phyloP scores from a whole-genome alignment of 192 early-diverging fungal genomes.

The Physocladia obscura region DNA sequence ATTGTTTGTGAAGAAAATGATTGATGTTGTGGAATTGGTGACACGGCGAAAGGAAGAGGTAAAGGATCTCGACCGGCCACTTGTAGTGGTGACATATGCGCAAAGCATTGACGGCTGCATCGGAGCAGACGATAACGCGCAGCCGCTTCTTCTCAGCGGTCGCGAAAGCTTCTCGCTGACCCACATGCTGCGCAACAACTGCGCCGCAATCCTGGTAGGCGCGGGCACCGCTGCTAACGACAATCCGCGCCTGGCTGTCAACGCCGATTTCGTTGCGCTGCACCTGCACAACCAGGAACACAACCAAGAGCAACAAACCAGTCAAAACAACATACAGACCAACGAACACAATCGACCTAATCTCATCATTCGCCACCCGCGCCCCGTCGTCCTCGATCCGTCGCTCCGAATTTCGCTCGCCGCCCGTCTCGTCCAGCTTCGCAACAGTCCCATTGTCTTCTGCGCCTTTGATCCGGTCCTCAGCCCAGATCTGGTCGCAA shows the following conservation, averaged over 20 bases:
- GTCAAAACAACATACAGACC: too few species aligned
- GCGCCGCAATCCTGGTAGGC: constrained; percentile 82
- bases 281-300: too few species aligned
- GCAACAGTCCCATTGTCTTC: constrained; percentile 13
- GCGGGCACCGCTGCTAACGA: constrained; percentile 76
- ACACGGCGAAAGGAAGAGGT: too few species aligned
- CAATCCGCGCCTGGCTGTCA: constrained; percentile 65
- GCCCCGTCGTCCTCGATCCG: constrained; percentile 27
- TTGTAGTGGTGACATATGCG: constrained; percentile 77
- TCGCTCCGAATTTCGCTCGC: not conserved
- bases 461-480: not conserved
- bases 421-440: constrained; percentile 2
- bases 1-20: too few species aligned
- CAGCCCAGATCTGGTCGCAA: not conserved
- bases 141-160: constrained; percentile 67
- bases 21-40: too few species aligned
- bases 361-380: not conserved
- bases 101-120: constrained; percentile 84
- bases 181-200: constrained; percentile 47
- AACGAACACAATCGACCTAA: not conserved
- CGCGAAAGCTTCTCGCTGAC: constrained; percentile 56
- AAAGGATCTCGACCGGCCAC: too few species aligned
- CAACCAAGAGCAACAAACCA: too few species aligned
- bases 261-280: not conserved
- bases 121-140: constrained; percentile 37